Conservation (phyloP, 495 filamentous ascomycete genomes). For the Lophiostoma macrostomum region DNA sequence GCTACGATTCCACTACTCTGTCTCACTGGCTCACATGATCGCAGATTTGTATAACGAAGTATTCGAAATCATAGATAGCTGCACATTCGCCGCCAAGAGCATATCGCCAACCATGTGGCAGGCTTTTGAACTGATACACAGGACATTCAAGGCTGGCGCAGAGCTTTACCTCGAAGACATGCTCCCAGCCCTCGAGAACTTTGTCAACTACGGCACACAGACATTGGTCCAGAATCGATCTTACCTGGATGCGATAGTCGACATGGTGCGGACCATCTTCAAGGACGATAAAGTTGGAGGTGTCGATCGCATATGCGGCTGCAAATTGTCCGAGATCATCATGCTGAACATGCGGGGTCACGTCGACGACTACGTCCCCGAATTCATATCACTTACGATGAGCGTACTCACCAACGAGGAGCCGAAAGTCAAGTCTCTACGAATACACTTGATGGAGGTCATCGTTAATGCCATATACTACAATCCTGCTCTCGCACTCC, state of each 20-base stretch:
- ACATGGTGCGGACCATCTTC: constrained; percentile 76
- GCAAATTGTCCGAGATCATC: constrained; percentile 94
- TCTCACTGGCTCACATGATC: constrained; percentile 30
- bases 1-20: not conserved
- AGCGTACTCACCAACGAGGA: constrained; percentile 66
- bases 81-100: constrained; percentile 94
- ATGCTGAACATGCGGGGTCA: constrained; percentile 94
- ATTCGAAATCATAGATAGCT: constrained; percentile 98
- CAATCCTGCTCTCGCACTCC: constrained; percentile 77
- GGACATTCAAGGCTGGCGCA: constrained; percentile 93
- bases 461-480: constrained; percentile 98
- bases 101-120: constrained; percentile 98
- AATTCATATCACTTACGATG: constrained; percentile 90
- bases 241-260: constrained; percentile 80
- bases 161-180: constrained; percentile 99
- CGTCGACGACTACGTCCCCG: constrained; percentile 79
- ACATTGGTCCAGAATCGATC: constrained; percentile 76
- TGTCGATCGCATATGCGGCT: constrained; percentile 96
- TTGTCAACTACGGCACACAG: constrained; percentile 82
- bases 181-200: constrained; percentile 96
- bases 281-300: constrained; percentile 85
- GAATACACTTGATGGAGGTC: constrained; percentile 97
- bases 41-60: constrained; percentile 91
- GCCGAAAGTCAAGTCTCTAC: constrained; percentile 81
- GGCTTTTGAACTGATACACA: constrained; percentile 92